Evolutionary conservation across 2,329 filamentous ascomycete genomes (phyloP).

Genomic region (Colletotrichum cuscutae): DNA sequence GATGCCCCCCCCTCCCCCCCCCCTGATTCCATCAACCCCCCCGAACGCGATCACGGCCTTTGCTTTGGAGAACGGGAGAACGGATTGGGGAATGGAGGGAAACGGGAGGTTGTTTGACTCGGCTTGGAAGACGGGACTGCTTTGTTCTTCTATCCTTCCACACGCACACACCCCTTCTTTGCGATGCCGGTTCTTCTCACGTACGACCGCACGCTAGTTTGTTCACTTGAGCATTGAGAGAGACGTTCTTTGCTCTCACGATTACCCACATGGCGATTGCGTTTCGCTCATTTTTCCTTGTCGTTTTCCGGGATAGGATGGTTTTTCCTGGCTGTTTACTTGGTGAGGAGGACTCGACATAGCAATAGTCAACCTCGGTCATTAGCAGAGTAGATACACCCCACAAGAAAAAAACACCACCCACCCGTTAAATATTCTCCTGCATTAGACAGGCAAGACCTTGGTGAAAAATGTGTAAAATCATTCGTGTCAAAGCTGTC

Average conservation of each 20-base stretch:
- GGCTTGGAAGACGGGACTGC: neutral
- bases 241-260: slow-evolving; percentile 12
- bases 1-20: too few relatives aligned
- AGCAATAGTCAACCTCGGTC: neutral
- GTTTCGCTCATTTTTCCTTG: slow-evolving; percentile 21
- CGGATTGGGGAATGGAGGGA: neutral
- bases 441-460: neutral
- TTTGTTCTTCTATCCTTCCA: neutral
- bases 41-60: slow-evolving; percentile 30
- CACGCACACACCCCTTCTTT: neutral
- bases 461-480: neutral
- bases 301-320: neutral
- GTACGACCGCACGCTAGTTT: neutral
- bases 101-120: neutral
- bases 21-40: neutral
- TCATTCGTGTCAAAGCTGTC: neutral
- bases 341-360: neutral
- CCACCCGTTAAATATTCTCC: neutral
- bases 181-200: neutral
- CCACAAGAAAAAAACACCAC: neutral
- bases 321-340: neutral
- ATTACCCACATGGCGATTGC: slow-evolving; percentile 30
- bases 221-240: neutral
- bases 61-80: neutral
- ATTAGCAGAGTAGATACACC: neutral